These are phyloP conservation scores for Piper longum DNA, from an alignment of 164 flowering plant genomes.

Conservation along the genomic window DNA sequence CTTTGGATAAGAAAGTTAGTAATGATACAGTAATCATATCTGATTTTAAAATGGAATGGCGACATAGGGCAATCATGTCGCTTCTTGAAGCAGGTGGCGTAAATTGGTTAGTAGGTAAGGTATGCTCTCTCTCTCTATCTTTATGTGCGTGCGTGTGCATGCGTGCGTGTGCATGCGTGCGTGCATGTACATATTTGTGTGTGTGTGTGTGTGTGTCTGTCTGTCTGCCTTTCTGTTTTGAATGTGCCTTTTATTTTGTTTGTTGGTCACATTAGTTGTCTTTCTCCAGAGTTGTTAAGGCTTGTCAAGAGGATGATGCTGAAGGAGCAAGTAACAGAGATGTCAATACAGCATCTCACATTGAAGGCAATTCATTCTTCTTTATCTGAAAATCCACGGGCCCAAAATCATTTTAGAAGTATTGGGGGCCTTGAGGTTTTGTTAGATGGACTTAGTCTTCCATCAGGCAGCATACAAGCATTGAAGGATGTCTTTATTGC, in stretches of 20 bases:
- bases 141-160: background rate
- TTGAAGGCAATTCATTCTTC: slow-evolving; percentile 55
- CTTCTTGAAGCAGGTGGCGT: slow-evolving; percentile 99
- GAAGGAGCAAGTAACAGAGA: slow-evolving; percentile 62
- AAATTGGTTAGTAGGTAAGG: slow-evolving; percentile 99
- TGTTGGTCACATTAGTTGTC: background rate
- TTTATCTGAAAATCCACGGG: slow-evolving; percentile 64
- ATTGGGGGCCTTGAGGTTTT: slow-evolving; percentile 97
- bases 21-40: slow-evolving; percentile 10
- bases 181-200: background rate
- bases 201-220: background rate
- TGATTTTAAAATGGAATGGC: slow-evolving; percentile 57
- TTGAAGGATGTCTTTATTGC: slow-evolving; percentile 12
- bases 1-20: slow-evolving; percentile 20
- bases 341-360: slow-evolving; percentile 53
- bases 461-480: slow-evolving; percentile 26
- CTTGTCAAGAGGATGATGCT: slow-evolving; percentile 67
- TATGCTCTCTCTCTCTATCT: slow-evolving; percentile 26
- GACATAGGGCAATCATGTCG: slow-evolving; percentile 66
- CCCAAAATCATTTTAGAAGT: slow-evolving; percentile 96
- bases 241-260: background rate
- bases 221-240: background rate
- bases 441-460: slow-evolving; percentile 74
- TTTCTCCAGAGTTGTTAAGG: slow-evolving; percentile 65
- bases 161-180: too few relatives aligned